Base-by-base conservation (phyloP, 805 yeast species). In the Millerozyma miso region DNA sequence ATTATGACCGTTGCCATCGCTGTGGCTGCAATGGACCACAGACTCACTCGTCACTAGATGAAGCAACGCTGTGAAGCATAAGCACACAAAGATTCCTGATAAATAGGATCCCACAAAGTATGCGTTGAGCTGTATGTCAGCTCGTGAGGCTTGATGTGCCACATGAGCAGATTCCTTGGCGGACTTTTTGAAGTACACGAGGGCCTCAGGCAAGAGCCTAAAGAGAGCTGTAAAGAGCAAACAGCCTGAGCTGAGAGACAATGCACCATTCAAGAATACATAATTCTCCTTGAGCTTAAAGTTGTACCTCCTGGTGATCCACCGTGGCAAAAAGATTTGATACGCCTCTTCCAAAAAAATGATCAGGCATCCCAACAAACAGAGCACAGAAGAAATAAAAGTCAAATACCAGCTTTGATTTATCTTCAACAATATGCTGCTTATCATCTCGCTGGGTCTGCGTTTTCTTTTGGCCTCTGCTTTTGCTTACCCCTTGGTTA, bases 21-120 rank as follows among this genome's bases (percentile, higher is more conserved):
- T 60, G 54, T 89, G 96, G 13, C 80, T 84, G 62, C 97, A 89
- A 57, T 89, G 97, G 0, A 90, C 85, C 29, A 90, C 77, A 26
- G 90, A 81, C 58, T 87, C 87, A 39, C 91, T 79, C 0, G 97
- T 87, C 40, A 81, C 61, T 31, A 79, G 60, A 60, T 90, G 97
- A 4, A 93, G 79, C 1, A 83, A 31, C 19, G 69, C 58, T 59
- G 89, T 90, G 42, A 91, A 64, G 1, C 62, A 46, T 1, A 79
- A 59, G 55, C 96, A 87, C 1, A 79, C 48, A 1, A 66, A 36
- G 2, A 85, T 76, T 2, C 99, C 98, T 1, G 65, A 53, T 3
- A 79, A 68, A 49, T 76, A 74, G 7, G 77, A 68, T 0, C 70
- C 63, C 34, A 78, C 66, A 40, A 79, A 58, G 12, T 65, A 59